Evolutionary conservation across 2,329 filamentous ascomycete genomes (phyloP).

Genomic region (Furcasterigmium furcatum): DNA sequence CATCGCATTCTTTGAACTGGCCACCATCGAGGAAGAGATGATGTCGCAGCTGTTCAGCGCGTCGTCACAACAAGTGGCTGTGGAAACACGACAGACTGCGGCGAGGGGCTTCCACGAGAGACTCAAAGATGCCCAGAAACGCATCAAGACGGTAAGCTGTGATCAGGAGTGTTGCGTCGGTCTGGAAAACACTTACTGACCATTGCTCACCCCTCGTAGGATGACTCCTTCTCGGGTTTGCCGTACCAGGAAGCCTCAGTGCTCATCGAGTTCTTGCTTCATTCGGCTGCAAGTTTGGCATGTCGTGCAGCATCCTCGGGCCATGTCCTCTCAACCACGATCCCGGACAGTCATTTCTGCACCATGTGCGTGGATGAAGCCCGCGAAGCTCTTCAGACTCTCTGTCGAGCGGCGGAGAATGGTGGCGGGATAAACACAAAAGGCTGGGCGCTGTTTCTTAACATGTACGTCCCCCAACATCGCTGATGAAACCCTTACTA

Average conservation of each 20-base stretch:
- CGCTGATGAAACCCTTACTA: neutral
- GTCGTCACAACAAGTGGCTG: neutral
- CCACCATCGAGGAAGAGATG: constrained; percentile 2
- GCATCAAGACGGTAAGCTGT: neutral
- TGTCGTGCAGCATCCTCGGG: neutral
- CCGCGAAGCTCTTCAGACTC: neutral
- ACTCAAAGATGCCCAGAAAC: neutral
- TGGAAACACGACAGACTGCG: neutral
- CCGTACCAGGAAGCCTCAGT: neutral
- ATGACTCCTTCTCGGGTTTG: neutral
- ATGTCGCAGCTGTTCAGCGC: constrained; percentile 4
- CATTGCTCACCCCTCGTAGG: neutral
- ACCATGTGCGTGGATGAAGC: neutral
- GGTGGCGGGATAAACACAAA: neutral
- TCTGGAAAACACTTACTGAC: neutral
- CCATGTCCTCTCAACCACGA: neutral
- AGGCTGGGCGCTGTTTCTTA: constrained; percentile 1
- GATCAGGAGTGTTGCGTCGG: neutral
- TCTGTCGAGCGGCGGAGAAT: neutral
- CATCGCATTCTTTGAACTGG: constrained; percentile 2
- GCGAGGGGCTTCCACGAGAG: neutral
- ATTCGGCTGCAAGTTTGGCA: neutral
- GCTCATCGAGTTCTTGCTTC: neutral
- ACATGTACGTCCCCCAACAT: neutral
- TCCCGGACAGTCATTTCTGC: neutral